These are phyloP conservation scores for Rhodosporidiobolus sp. DNA, from an alignment of 768 basidiomycete species.

Conservation along the genomic window DNA sequence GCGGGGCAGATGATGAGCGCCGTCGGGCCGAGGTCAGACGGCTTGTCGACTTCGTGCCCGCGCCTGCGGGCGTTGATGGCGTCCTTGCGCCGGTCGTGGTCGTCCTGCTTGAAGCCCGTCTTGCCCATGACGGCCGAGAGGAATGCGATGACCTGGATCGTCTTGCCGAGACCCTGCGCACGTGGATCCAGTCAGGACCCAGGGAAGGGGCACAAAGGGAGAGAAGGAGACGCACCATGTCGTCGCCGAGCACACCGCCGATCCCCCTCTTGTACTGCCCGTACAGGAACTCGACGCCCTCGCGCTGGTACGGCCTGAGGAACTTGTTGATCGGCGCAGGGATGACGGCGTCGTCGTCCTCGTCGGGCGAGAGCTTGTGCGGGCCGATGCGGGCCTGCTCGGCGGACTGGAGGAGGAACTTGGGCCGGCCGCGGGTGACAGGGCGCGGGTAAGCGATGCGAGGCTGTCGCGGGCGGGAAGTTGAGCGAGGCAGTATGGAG, in stretches of 20 bases:
- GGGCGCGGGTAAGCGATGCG: background rate
- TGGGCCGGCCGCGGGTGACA: slow-evolving; percentile 20
- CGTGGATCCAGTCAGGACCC: slow-evolving; percentile 31
- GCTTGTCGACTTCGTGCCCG: slow-evolving; percentile 45
- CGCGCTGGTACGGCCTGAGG: slow-evolving; percentile 84
- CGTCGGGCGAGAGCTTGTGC: background rate
- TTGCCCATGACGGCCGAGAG: slow-evolving; percentile 83
- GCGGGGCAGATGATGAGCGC: slow-evolving; percentile 82
- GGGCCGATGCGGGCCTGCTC: slow-evolving; percentile 21
- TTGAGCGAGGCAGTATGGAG: background rate
- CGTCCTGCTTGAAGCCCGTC: slow-evolving; percentile 67
- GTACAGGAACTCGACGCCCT: slow-evolving; percentile 80
- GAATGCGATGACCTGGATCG: slow-evolving; percentile 86
- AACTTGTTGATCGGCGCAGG: slow-evolving; percentile 67
- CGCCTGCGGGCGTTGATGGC: slow-evolving; percentile 34
- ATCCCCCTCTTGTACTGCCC: slow-evolving; percentile 62
- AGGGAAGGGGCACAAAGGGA: background rate
- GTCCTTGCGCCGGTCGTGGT: slow-evolving; percentile 56
- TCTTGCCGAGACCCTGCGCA: slow-evolving; percentile 63
- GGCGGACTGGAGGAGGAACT: slow-evolving; percentile 12
- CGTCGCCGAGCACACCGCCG: slow-evolving; percentile 87
- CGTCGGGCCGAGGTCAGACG: slow-evolving; percentile 77
- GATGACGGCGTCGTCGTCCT: slow-evolving; percentile 30
- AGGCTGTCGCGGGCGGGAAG: background rate
- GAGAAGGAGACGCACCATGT: slow-evolving; percentile 70